phyloP scores from a whole-genome alignment of 768 basidiomycete genomes.

The Collybia sordida region DNA sequence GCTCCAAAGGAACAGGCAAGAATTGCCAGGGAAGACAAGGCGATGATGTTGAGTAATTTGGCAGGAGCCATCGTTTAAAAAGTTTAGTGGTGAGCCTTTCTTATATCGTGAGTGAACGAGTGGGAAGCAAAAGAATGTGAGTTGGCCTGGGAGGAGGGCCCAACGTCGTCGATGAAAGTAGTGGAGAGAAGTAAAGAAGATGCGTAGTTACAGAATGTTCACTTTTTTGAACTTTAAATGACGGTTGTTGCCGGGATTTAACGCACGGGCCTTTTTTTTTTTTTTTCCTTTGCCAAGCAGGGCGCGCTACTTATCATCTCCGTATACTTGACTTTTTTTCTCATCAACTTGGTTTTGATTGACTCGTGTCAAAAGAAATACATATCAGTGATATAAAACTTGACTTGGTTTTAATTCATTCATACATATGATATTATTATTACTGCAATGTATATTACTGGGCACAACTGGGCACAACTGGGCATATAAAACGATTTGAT shows the following conservation, averaged over 20 bases:
- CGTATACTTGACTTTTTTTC: neutral
- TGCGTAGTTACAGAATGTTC: neutral
- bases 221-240: conserved; percentile 13
- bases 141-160: conserved; percentile 20
- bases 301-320: neutral
- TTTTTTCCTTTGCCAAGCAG: neutral
- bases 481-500: too few species aligned
- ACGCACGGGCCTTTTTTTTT: conserved; percentile 17
- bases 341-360: neutral
- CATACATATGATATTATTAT: too few species aligned
- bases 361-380: neutral
- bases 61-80: conserved; percentile 41
- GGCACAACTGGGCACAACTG: too few species aligned
- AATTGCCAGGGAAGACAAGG: conserved; percentile 58
- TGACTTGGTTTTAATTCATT: too few species aligned
- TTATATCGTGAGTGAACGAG: conserved; percentile 18
- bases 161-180: conserved; percentile 17
- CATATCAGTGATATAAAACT: too few species aligned
- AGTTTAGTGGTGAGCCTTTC: conserved; percentile 4
- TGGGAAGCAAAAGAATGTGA: conserved; percentile 20
- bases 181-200: conserved; percentile 11
- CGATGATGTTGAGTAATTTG: conserved; percentile 58
- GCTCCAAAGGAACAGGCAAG: conserved; percentile 49
- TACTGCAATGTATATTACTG: too few species aligned
- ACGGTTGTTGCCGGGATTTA: conserved; percentile 21